Evolutionary conservation across 2,329 filamentous ascomycete genomes (phyloP).

Genomic region (Metarhizium robertsii): DNA sequence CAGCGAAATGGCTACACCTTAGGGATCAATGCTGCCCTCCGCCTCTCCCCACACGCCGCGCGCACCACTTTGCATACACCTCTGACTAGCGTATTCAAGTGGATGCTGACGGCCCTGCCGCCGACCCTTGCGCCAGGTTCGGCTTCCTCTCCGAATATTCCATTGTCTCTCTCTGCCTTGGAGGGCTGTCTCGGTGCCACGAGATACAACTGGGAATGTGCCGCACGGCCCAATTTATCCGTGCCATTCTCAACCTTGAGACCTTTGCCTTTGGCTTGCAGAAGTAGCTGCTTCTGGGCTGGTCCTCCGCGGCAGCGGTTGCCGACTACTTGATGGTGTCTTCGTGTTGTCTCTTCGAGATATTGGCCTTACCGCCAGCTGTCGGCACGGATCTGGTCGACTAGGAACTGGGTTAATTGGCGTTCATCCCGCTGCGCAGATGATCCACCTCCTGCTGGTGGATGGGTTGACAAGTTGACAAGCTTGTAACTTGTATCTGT

Average conservation of each 20-base stretch:
- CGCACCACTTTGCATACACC: neutral
- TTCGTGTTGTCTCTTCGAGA: neutral
- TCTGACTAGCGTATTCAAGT: neutral
- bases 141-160: slow-evolving; percentile 5
- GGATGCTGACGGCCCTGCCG: slow-evolving; percentile 1
- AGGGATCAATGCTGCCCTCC: neutral
- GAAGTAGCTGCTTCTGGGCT: neutral
- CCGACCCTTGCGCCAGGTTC: slow-evolving; percentile 5
- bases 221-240: slow-evolving; percentile 7
- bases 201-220: neutral
- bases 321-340: neutral
- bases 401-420: slow-evolving; percentile 2
- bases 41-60: slow-evolving; percentile 1
- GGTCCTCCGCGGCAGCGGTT: neutral
- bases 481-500: neutral
- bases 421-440: slow-evolving; percentile 4
- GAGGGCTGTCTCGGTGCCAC: slow-evolving; percentile 1
- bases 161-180: neutral
- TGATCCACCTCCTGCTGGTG: slow-evolving; percentile 1
- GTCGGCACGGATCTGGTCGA: neutral
- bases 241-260: neutral
- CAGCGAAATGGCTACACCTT: neutral
- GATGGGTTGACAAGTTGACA: neutral
- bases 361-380: neutral
- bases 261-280: neutral